Evolutionary conservation across 805 yeast species (phyloP), one percentile per base, ranked within the genome.

Genomic region (Sugiyamaella smithiae): DNA sequence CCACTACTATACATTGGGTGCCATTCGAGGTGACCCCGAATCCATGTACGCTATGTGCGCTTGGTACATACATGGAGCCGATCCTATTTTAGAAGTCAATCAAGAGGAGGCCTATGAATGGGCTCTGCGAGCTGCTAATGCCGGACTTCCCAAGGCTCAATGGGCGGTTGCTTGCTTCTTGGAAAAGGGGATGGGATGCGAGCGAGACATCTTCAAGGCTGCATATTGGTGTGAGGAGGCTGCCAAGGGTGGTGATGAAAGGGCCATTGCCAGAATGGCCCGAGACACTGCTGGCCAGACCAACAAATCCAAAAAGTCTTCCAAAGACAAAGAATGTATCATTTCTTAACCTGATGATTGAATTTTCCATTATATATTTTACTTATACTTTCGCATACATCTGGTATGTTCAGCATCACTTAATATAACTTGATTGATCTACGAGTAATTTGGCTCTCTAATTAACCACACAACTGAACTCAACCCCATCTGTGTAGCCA

Each of bases 11-110:
- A 89, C 96, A 0, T 82, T 85, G 55, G 96, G 96, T 0, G 97
- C 98, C 0, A 65, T 83, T 25, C 83, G 83, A 3, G 97, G 96
- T 5, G 96, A 93, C 65, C 77, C 95, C 0, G 82, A 78, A 42
- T 84, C 96, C 8, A 93, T 91, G 96, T 73, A 91, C 60, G 90
- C 96, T 1, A 73, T 91, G 71, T 90, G 97, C 66, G 97, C 97
- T 1, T 93, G 98, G 97, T 93, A 91, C 64, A 73, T 91, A 66
- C 84, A 88, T 23, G 99, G 99, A 0, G 82, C 87, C 28, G 90
- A 85, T 28, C 90, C 93, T n/a, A 78, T 78, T 40, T 74, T 93
- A 58, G 83, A 82, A 6, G 78, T 78, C 54, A 91, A 90, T 65
- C 85, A 84, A 47, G 77, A 70, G 46, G 97, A 90, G 67, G 95